These are phyloP conservation scores for Ustilago loliicola DNA, from an alignment of 1,284 basidiomycete genomes.

Conservation along the genomic window DNA sequence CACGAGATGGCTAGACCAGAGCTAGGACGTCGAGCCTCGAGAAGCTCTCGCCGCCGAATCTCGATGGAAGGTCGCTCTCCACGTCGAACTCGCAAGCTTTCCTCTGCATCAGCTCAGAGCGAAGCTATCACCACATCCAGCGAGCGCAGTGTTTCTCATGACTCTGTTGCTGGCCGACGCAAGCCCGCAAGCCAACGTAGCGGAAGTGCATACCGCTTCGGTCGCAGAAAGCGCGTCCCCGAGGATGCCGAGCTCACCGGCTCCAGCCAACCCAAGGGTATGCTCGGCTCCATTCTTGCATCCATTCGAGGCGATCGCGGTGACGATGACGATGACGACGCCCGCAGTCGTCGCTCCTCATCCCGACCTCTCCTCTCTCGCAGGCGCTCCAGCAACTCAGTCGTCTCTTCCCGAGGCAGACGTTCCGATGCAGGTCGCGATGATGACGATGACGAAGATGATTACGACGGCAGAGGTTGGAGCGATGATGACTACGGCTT, in stretches of 20 bases:
- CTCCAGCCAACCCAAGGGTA: slow-evolving; percentile 49
- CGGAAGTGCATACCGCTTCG: slow-evolving; percentile 54
- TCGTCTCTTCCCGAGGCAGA: slow-evolving; percentile 40
- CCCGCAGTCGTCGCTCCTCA: slow-evolving; percentile 48
- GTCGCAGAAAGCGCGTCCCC: slow-evolving; percentile 37
- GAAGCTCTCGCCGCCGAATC: slow-evolving; percentile 57
- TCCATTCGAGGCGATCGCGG: slow-evolving; percentile 57
- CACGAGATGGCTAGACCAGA: slow-evolving; percentile 58
- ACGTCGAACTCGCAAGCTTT: slow-evolving; percentile 44
- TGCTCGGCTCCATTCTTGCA: slow-evolving; percentile 66
- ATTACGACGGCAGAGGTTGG: slow-evolving; percentile 39
- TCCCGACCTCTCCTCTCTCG: slow-evolving; percentile 54
- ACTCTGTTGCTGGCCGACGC: slow-evolving; percentile 41
- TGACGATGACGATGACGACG: slow-evolving; percentile 55
- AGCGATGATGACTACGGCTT: slow-evolving; percentile 59
- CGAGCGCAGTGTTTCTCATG: slow-evolving; percentile 45
- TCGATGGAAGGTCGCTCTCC: slow-evolving; percentile 61
- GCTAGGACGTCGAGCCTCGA: slow-evolving; percentile 54
- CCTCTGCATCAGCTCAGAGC: slow-evolving; percentile 41
- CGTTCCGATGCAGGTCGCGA: slow-evolving; percentile 40
- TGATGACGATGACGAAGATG: slow-evolving; percentile 48
- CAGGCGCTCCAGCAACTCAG: slow-evolving; percentile 46
- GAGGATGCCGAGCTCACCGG: slow-evolving; percentile 43
- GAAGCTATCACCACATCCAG: slow-evolving; percentile 48
- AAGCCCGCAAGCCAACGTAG: slow-evolving; percentile 56